phyloP scores from a whole-genome alignment of 148 eudicot genomes.

The Bassia scoparia region DNA sequence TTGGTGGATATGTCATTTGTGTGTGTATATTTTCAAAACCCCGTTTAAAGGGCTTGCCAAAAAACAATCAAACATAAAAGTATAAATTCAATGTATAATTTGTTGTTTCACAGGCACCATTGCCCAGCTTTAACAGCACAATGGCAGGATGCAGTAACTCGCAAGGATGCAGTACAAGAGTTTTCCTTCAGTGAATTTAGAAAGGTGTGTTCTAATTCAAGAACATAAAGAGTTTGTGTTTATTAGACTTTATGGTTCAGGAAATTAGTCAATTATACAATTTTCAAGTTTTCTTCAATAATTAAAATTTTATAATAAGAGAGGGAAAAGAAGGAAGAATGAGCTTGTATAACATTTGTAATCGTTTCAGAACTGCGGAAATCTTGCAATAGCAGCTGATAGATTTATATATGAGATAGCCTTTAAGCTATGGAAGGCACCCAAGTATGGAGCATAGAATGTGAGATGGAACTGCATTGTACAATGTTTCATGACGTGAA shows the following conservation, averaged over 20 bases:
- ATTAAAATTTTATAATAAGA: not conserved
- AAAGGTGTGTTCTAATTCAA: constrained; percentile 40
- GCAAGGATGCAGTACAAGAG: constrained; percentile 60
- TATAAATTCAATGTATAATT: constrained; percentile 10
- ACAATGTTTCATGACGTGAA: not conserved
- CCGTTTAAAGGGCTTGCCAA: not conserved
- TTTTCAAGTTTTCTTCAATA: not conserved
- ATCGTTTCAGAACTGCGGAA: constrained; percentile 60
- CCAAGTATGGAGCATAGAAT: constrained; percentile 88
- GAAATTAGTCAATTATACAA: not conserved
- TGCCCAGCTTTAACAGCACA: constrained; percentile 79
- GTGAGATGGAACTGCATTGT: not conserved
- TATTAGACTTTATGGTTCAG: not conserved
- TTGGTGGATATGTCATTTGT: too few relatives aligned
- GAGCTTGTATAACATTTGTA: not conserved
- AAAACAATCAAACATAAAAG: not conserved
- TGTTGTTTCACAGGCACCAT: constrained; percentile 46
- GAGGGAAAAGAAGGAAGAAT: not conserved
- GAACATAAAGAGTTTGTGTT: not conserved
- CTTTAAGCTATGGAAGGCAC: constrained; percentile 97
- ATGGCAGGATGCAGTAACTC: constrained; percentile 86
- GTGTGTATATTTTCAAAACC: not conserved
- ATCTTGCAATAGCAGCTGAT: constrained; percentile 87
- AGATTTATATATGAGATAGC: constrained; percentile 86
- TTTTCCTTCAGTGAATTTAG: constrained; percentile 63